phyloP scores from a whole-genome alignment of 257 asterid genomes.

The Nicotiana otophora region DNA sequence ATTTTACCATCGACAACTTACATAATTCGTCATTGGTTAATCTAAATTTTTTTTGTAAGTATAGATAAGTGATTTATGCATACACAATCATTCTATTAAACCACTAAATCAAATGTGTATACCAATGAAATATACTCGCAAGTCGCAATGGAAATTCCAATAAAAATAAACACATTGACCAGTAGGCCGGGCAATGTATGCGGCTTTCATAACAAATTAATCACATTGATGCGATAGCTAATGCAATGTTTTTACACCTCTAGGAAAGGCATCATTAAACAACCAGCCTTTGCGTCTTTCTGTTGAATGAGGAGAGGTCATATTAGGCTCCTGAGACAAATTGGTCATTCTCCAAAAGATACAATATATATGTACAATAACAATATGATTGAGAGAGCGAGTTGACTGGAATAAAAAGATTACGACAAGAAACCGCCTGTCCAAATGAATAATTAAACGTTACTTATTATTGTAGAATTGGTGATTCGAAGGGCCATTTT shows the following conservation, averaged over 20 bases:
- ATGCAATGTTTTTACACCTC: neutral
- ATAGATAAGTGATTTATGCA: neutral
- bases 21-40: neutral
- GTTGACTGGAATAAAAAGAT: neutral
- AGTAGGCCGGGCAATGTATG: neutral
- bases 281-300: neutral
- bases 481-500: neutral
- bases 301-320: neutral
- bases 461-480: neutral
- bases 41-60: neutral
- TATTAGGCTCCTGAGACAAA: neutral
- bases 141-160: neutral
- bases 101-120: neutral
- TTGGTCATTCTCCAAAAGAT: neutral
- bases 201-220: neutral
- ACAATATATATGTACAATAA: neutral
- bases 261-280: neutral
- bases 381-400: neutral
- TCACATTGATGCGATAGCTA: too few species aligned
- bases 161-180: neutral
- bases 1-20: neutral
- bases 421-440: neutral
- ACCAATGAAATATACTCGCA: neutral
- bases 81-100: neutral
- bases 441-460: neutral